A percentile compares a stretch with the other conserved stretches of the same genome.
Evolutionary conservation across 805 yeast genomes (phyloP).

Genomic region (Yarrowia divulgata): DNA sequence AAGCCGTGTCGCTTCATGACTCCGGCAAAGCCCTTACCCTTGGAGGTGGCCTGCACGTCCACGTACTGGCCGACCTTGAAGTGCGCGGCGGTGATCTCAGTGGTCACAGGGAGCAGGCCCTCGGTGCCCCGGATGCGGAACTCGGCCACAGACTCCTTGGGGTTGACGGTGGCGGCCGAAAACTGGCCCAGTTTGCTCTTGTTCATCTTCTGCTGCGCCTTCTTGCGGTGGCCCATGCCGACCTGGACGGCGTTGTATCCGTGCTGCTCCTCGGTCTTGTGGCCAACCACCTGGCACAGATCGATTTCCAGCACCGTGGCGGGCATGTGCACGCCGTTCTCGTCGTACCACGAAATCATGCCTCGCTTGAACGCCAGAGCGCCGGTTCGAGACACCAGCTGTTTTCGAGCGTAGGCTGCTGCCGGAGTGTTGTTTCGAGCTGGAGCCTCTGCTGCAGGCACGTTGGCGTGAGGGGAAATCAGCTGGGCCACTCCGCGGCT

Average conservation of each 20-base stretch:
- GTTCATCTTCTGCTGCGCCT: constrained; percentile 65
- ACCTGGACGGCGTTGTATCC: constrained; percentile 83
- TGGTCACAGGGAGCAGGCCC: constrained; percentile 78
- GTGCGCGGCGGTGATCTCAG: constrained; percentile 80
- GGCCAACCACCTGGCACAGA: constrained; percentile 82
- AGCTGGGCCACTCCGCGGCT: constrained; percentile 47
- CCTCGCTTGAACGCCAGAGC: constrained; percentile 84
- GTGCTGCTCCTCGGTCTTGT: constrained; percentile 71
- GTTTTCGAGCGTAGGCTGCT: constrained; percentile 72
- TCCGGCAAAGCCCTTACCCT: constrained; percentile 98
- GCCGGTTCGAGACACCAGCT: constrained; percentile 81
- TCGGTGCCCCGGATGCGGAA: constrained; percentile 74
- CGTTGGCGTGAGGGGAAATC: constrained; percentile 48
- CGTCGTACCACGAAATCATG: constrained; percentile 81
- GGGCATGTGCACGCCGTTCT: constrained; percentile 71
- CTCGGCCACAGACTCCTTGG: constrained; percentile 77
- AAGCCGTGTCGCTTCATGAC: constrained; percentile 96
- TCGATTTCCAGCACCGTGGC: constrained; percentile 90
- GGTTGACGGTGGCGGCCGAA: constrained; percentile 80
- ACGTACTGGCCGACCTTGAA: constrained; percentile 84
- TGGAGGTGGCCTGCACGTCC: constrained; percentile 77
- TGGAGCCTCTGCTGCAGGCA: constrained; percentile 55
- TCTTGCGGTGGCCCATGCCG: constrained; percentile 76
- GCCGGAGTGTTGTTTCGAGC: constrained; percentile 70
- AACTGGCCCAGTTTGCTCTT: constrained; percentile 77